Evolutionary conservation across 169 alveolate species (phyloP), one percentile per base, ranked within the genome.

Genomic region (Cryptosporidium ubiquitum): DNA sequence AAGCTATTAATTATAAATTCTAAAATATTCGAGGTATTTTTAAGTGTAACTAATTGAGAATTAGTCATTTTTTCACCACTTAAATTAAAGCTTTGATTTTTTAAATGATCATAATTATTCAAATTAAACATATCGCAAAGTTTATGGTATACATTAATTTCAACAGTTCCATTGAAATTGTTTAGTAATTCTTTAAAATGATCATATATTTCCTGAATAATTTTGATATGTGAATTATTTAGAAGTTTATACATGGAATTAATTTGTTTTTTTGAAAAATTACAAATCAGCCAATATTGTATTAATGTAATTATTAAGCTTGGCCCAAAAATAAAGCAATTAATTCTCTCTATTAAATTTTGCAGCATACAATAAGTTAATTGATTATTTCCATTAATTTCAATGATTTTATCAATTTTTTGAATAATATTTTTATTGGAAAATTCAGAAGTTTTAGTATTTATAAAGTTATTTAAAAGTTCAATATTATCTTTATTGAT

Each of bases 281-380:
- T 58, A 3, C 37, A 35, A 23, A 29, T n/a, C 12, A 79, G 5
- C 89, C 89, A 79, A 18, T n/a, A 39, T 61, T 79, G 58, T 31
- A 79, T 39, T 23, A 79, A 20, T 10, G 47, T 9, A 33, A 64
- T 26, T 1, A 79, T 39, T 16, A 61, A 61, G 1, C 31, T 23
- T n/a, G 89, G 89, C 1, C 89, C 89, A 61, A 79, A 61, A 79
- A 79, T 57, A 79, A 79, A 23, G 14, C 51, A 79, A 18, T 35
- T 42, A 29, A 79, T 37, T 26, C 57, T 79, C 42, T 79, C 89
- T 7, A 79, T 9, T 58, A 60, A 37, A 40, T 14, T 37, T 79
- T 79, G 49, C 4, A 79, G n/a, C 12, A 44, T 26, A 3, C 20
- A 2, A 26, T 79, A 61, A 44, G 29, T 40, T 42, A 52, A 40